Conservation (phyloP, 2,329 filamentous ascomycete genomes). For the Hymenoscyphus fructigenus region DNA sequence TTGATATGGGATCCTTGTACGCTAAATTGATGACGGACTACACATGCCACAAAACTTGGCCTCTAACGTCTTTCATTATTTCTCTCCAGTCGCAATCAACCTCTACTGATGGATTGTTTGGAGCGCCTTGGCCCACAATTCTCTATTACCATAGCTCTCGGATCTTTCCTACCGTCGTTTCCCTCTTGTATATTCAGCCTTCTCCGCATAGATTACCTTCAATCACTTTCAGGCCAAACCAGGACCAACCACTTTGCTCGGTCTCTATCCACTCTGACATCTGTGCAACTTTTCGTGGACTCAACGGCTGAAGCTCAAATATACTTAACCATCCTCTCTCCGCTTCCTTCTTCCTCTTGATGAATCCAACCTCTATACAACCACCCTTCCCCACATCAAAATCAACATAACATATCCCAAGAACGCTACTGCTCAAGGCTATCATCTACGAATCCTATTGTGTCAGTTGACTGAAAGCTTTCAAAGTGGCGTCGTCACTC, state of each 20-base stretch:
- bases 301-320: not conserved
- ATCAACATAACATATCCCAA: not conserved
- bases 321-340: not conserved
- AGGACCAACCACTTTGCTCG: not conserved
- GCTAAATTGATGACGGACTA: not conserved
- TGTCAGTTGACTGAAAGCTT: not conserved
- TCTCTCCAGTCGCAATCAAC: conserved; percentile 1
- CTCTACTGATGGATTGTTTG: not conserved
- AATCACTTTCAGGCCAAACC: not conserved
- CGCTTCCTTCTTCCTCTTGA: not conserved
- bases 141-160: conserved; percentile 1
- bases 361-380: not conserved
- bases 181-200: not conserved
- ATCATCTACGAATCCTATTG: not conserved
- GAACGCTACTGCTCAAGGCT: not conserved
- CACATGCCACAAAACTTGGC: not conserved
- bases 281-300: not conserved
- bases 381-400: not conserved
- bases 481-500: conserved; percentile 1
- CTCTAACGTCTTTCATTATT: not conserved
- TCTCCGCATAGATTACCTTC: not conserved
- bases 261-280: not conserved
- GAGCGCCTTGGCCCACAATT: not conserved
- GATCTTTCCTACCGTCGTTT: not conserved
- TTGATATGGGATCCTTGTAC: not conserved